Evolutionary conservation across 169 alveolate species (phyloP), one percentile per base, ranked within the genome.

Genomic region (Plasmodium coatneyi): DNA sequence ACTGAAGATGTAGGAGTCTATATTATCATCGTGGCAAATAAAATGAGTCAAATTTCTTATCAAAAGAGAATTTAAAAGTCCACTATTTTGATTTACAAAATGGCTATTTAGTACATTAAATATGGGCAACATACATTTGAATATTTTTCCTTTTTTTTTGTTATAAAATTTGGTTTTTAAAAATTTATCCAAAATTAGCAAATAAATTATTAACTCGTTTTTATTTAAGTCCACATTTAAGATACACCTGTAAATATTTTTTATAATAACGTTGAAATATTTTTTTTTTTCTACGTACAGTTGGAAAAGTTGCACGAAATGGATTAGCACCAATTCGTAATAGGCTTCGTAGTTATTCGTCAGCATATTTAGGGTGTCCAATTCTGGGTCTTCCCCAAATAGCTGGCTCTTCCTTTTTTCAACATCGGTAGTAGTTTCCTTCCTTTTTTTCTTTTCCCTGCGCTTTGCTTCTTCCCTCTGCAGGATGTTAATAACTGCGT

Each of bases 301-400:
- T 52, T 91, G 71, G 78, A 80, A 71, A 6, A 91, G 32, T 5
- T 43, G 14, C 25, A 91, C 22, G 49, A 80, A 52, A 70, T 82
- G 34, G 16, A 56, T 70, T 39, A 91, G 19, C 3, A 74, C 66
- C 14, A 91, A 46, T 71, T 91, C 92, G 52, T 91, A 80, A 81
- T 91, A 91, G 25, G 25, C 78, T 14, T 91, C 86, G 60, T 91
- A 91, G 39, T 91, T 49, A 34, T 91, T 91, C 12, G 86, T 71
- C 76, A 81, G 56, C 25, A 91, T 80, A 70, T 81, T 32, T 81
- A 82, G 54, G 66, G 79, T 43, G 16, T 89, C 90, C 81, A 89
- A 39, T 46, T 78, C 83, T 10, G 81, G 71, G 10, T 28, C 34
- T 14, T 80, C 39, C 14, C 46, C 93, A 9, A 52, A 76, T 0